Base-by-base conservation (phyloP, 805 yeast species). In the Candida sanyiensis region DNA sequence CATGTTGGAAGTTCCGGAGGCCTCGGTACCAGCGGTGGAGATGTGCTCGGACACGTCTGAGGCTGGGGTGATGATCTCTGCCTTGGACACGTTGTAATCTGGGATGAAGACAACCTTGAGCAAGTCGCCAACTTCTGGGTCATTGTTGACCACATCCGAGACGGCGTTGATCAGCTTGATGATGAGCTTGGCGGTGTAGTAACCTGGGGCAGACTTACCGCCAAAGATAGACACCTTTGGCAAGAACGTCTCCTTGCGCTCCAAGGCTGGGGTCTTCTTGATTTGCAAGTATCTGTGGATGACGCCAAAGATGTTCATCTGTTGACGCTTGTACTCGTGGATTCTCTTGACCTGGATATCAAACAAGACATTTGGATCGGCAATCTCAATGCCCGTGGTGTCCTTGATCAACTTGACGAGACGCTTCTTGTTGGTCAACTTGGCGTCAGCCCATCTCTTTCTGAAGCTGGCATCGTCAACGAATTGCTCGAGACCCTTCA, bases 121-220 rank as follows among this genome's bases (percentile, higher is more conserved):
- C 53, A 83, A 67, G 50, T 81, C 83, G 26, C 73, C 84, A 55
- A 86, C 71, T 21, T 81, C 89, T 1, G 71, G 62, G 58, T 88
- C 97, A 44, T 71, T 72, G 63, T 88, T 88, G 46, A 88, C 77
- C 35, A 86, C 90, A 6, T 75, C 79, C 23, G 84, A 80, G 27
- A 87, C 96, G 38, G 83, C 64, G 60, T 84, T 88, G 56, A 88
- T 75, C 61, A 88, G 71, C 62, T 87, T 86, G 58, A 88, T 89
- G 55, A 88, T 84, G 42, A 83, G 75, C 64, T 88, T 88, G 43
- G 97, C 97, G 78, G 88, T 85, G 66, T 85, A 88, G 62, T 88
- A 88, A 48, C 97, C 97, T n/a, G 97, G 97, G 9, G 97, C 97
- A 43, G 94, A 83, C 64, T 89, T 88, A 58, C 97, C 97, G 49